These are phyloP conservation scores for Aspergillus versicolor DNA, from an alignment of 2,329 filamentous ascomycete species.

Conservation along the genomic window DNA sequence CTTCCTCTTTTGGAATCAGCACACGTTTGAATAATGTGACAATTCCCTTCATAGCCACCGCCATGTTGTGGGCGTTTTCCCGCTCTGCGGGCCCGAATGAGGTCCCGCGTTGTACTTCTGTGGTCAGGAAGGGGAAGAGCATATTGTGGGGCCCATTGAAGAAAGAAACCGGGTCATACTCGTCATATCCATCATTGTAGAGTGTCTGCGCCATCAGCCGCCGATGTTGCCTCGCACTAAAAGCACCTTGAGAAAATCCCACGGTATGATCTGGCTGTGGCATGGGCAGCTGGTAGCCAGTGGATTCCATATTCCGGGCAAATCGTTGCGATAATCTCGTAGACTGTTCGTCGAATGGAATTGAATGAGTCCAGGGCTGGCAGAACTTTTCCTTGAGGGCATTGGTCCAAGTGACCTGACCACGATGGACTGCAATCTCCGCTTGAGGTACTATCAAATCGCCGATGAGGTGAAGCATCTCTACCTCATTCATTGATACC, in stretches of 20 bases:
- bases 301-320: neutral
- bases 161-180: neutral
- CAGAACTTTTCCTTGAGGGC: neutral
- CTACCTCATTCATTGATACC: neutral
- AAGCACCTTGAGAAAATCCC: neutral
- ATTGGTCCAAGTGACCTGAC: neutral
- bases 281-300: neutral
- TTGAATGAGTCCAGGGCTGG: neutral
- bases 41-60: constrained; percentile 1
- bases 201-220: neutral
- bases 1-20: no score
- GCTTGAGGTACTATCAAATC: neutral
- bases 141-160: neutral
- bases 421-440: neutral
- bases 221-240: neutral
- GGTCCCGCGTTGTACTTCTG: neutral
- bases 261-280: constrained; percentile 6
- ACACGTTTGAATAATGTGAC: neutral
- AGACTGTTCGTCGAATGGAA: neutral
- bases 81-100: neutral
- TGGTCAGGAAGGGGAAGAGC: constrained; percentile 6
- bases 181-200: neutral
- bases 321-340: neutral
- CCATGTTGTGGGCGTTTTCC: constrained; percentile 6
- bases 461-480: neutral